These are phyloP conservation scores for Talaromyces sp. DNA, from an alignment of 2,329 filamentous ascomycete genomes.

Conservation along the genomic window DNA sequence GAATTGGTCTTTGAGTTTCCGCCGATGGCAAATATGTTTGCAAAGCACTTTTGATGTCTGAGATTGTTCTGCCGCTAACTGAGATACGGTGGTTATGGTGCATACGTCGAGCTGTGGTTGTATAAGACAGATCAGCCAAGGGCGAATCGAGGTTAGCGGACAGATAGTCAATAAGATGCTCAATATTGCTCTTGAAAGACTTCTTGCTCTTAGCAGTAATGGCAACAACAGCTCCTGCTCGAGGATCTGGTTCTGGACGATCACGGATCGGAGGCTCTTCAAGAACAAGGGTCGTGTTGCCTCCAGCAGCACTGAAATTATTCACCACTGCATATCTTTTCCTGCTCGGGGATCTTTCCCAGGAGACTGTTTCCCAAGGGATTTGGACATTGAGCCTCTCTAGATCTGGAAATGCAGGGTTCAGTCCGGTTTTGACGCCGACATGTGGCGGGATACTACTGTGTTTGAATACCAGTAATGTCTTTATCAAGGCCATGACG, in stretches of 20 bases:
- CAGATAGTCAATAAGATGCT: not conserved
- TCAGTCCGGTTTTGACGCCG: conserved; percentile 4
- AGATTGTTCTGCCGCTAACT: conserved; percentile 26
- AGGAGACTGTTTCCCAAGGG: conserved; percentile 21
- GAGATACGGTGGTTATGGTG: conserved; percentile 42
- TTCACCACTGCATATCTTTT: conserved; percentile 45
- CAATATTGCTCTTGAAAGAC: conserved; percentile 42
- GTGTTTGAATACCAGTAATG: conserved; percentile 2
- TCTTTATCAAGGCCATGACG: not conserved
- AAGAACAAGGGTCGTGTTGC: conserved; percentile 53
- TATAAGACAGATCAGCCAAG: conserved; percentile 55
- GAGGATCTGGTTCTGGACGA: conserved; percentile 50
- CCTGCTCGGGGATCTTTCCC: conserved; percentile 30
- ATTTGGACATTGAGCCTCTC: not conserved
- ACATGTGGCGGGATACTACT: conserved; percentile 1
- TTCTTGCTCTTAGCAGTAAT: conserved; percentile 50
- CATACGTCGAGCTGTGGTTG: conserved; percentile 57
- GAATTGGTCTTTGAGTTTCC: not conserved
- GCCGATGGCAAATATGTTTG: not conserved
- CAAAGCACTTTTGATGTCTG: conserved; percentile 20
- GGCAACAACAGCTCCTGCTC: conserved; percentile 49
- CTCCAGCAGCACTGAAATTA: conserved; percentile 65
- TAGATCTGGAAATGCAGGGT: not conserved
- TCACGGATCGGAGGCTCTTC: conserved; percentile 50
- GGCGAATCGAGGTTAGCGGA: conserved; percentile 38